These are phyloP conservation scores for Tolypocladium pustulatum DNA, from an alignment of 2,329 filamentous ascomycete genomes.

Conservation along the genomic window DNA sequence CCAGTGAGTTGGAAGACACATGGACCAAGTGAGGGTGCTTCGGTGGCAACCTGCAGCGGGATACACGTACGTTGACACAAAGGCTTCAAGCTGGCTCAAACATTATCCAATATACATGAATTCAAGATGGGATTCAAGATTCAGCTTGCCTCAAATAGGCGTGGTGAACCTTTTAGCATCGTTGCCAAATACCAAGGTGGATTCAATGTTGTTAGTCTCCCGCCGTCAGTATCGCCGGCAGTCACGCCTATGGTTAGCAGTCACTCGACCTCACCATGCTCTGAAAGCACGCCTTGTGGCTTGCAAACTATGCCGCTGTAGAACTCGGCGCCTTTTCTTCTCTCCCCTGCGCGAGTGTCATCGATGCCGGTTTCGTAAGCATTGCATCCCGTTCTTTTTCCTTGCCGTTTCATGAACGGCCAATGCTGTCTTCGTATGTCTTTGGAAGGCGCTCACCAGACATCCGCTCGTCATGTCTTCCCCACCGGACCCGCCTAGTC, in stretches of 20 bases:
- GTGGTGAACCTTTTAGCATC: too few species aligned
- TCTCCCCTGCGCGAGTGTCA: not conserved
- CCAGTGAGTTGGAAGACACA: slow-evolving; percentile 2
- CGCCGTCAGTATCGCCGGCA: not conserved
- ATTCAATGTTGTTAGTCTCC: not conserved
- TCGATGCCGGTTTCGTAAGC: not conserved
- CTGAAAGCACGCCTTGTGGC: not conserved
- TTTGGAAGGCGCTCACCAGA: too few species aligned
- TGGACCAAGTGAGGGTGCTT: slow-evolving; percentile 1
- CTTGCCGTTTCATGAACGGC: not conserved
- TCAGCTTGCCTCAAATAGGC: not conserved
- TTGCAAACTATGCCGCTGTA: not conserved
- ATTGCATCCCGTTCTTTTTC: not conserved
- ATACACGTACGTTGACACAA: not conserved
- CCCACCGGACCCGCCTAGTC: not conserved
- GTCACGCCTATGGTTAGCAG: not conserved
- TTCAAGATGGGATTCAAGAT: not conserved
- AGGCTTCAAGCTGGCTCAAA: not conserved
- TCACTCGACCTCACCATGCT: not conserved
- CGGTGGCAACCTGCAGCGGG: not conserved
- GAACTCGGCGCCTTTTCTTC: not conserved
- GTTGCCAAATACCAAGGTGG: too few species aligned
- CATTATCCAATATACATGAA: not conserved
- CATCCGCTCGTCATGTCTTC: not conserved
- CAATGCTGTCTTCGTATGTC: too few species aligned